Evolutionary conservation across 768 basidiomycete genomes (phyloP).

Genomic region (Psilocybe azurescens): DNA sequence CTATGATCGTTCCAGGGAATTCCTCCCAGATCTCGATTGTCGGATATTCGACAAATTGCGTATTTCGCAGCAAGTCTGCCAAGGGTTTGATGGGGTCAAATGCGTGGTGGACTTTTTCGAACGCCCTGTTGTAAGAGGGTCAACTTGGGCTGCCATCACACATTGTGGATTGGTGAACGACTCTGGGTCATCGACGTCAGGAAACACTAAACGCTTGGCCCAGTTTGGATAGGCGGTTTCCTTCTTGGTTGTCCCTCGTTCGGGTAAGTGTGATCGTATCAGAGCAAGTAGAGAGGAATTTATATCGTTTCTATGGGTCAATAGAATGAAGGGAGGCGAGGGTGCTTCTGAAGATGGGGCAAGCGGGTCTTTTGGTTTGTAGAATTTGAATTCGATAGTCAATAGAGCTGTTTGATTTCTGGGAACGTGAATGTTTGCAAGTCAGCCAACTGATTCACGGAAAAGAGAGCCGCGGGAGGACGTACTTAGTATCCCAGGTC

Average conservation of each 20-base stretch:
- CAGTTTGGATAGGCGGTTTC: slow-evolving; percentile 54
- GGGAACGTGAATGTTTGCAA: slow-evolving; percentile 13
- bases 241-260: slow-evolving; percentile 47
- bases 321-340: slow-evolving; percentile 49
- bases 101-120: slow-evolving; percentile 54
- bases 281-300: slow-evolving; percentile 53
- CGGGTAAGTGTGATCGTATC: slow-evolving; percentile 51
- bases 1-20: slow-evolving; percentile 66
- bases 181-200: slow-evolving; percentile 60
- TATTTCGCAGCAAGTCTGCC: slow-evolving; percentile 53
- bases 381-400: slow-evolving; percentile 76
- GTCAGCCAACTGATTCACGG: slow-evolving; percentile 8
- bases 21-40: slow-evolving; percentile 80
- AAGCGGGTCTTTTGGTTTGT: slow-evolving; percentile 55
- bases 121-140: slow-evolving; percentile 32
- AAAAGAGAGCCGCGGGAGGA: slow-evolving; percentile 16
- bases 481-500: slow-evolving; percentile 81
- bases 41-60: slow-evolving; percentile 83
- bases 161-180: slow-evolving; percentile 62
- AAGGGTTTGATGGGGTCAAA: slow-evolving; percentile 60
- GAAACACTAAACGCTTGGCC: slow-evolving; percentile 56
- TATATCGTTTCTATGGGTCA: slow-evolving; percentile 70
- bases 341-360: slow-evolving; percentile 40
- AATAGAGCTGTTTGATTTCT: slow-evolving; percentile 74
- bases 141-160: slow-evolving; percentile 55